Base-by-base conservation (phyloP, 345 rosid species). In the Aethionema arabicum region DNA sequence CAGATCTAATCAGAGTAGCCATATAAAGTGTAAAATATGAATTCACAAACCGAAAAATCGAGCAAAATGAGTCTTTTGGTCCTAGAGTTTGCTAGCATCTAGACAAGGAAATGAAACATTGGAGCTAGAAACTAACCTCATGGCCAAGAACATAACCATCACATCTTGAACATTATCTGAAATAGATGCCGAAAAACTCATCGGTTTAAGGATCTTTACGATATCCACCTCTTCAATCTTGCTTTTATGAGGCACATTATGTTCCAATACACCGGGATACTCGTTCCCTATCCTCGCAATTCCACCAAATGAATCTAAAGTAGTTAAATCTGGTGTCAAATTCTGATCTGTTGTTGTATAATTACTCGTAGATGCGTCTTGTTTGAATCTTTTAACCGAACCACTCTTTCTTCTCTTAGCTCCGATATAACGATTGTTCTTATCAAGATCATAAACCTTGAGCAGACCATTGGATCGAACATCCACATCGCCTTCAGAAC, bases 381-480 rank as follows among this genome's bases (percentile, higher is more conserved):
- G 90, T 68, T 76, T 83, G 70, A 90, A 95, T 78, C 98, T 88
- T 86, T 83, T 95, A 66, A 95, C 99, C 53, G 93, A 83, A 43
- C 96, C 85, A 69, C 95, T 80, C 78, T 95, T 95, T 70, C 99
- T 85, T 72, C 95, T 79, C 76, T 76, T 88, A 35, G 99, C 80
- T 66, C 99, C 99, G 1, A 65, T 80, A 32, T 80, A 78, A 32
- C 91, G 81, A 78, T 76, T 78, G 71, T 65, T 63, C 61, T 69
- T 85, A 72, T 71, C 80, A 31, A 72, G 43, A 49, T 83, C 95
- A 73, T 72, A 83, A 49, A 68, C 70, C 73, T 76, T 77, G 59
- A 79, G 75, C 56, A 74, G 58, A 65, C 87, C 91, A 70, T 76
- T 76, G 33, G 67, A 32, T 55, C 75, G 72, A 41, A 56, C 81